Conservation (phyloP, 139 green algal species). For the Picochlorum sp. region DNA sequence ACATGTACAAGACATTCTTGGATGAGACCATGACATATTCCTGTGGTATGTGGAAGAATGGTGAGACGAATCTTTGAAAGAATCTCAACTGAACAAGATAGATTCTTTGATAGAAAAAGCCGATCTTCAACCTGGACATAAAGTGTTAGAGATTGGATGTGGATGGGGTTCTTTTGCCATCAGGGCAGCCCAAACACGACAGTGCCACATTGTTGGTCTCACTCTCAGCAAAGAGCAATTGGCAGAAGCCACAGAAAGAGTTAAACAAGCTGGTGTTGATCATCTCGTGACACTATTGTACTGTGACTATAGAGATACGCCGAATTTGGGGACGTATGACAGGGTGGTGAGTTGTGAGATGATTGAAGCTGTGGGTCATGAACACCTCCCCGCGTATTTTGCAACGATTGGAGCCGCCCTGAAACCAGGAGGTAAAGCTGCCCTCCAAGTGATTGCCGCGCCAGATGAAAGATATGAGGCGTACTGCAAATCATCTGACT, state of each 20-base stretch:
- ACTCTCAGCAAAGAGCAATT: conserved; percentile 91
- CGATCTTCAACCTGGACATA: conserved; percentile 35
- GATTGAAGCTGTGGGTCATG: conserved; percentile 96
- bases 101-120: conserved; percentile 66
- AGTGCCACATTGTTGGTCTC: conserved; percentile 50
- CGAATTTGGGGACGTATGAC: conserved; percentile 62
- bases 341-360: conserved; percentile 89
- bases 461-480: conserved; percentile 75
- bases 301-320: conserved; percentile 80
- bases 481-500: conserved; percentile 83
- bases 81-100: conserved; percentile 76
- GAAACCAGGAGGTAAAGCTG: conserved; percentile 61
- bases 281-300: conserved; percentile 75
- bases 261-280: conserved; percentile 68
- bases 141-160: conserved; percentile 95
- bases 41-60: conserved; percentile 48
- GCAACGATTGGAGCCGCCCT: conserved; percentile 53
- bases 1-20: conserved; percentile 88
- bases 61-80: conserved; percentile 9
- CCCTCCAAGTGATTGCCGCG: conserved; percentile 63
- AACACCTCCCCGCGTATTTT: conserved; percentile 83
- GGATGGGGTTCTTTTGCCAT: conserved; percentile 94
- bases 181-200: conserved; percentile 44
- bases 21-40: conserved; percentile 93
- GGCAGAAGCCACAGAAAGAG: conserved; percentile 61